Base-by-base conservation (phyloP, 331 rosid genomes). In the Pyracantha coccinea region DNA sequence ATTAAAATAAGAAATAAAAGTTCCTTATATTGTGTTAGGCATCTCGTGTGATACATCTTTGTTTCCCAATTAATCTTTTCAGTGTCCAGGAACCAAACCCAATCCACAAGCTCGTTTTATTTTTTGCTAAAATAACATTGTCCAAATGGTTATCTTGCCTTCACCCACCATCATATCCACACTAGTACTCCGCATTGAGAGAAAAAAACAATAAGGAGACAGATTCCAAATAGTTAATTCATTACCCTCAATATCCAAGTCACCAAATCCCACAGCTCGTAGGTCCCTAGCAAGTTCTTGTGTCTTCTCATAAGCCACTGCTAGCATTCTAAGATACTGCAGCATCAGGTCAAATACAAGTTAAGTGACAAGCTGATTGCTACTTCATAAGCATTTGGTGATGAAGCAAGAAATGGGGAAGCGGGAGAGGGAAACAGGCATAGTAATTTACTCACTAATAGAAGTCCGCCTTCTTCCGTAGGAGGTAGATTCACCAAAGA, bases 261-360 rank as follows among this genome's bases (percentile, higher is more conserved):
- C 99, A 75, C 99, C 99, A 67, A 98, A 95, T 73, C 97, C 99
- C 71, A 92, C 92, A 68, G 88, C 88, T 61, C 81, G 92, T 65
- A 95, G 88, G 76, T 95, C 99, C 83, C 86, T 90, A 45, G 98
- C 96, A 81, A 95, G 96, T 79, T 95, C 98, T 85, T 78, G 93
- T 54, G 99, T 95, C 87, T 92, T 95, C 79, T 95, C 99, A 82
- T 95, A 95, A 23, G 92, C 92, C 83, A 95, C 99, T 8, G 98
- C 98, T 80, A 95, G 88, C 97, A 95, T 90, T 90, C 99, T 88
- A 64, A 95, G 92, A 88, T 89, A 95, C 99, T 95, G 98, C 86
- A 81, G 72, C 82, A 80, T 81, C 89, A 75, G 77, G 76, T 75
- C 25, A 81, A 87, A 79, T 35, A 20, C 71, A 87, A 82, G 79